Evolutionary conservation across 805 yeast species (phyloP), one percentile per base, ranked within the genome.

Genomic region (Saccharomyces paradoxus): DNA sequence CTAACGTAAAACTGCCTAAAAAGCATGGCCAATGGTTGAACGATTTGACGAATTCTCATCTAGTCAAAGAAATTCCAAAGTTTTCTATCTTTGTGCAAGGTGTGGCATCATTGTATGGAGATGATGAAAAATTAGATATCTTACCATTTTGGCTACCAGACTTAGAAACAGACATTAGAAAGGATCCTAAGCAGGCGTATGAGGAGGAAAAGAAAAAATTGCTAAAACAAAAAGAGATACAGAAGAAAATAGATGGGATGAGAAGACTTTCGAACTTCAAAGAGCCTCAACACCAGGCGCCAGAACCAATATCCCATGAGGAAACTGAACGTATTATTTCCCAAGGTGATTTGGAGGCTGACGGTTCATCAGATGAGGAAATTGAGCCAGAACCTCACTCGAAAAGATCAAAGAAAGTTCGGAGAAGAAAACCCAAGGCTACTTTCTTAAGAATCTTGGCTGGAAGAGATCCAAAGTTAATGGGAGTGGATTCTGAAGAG

Each of bases 121-220:
- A 92, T 66, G 97, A 92, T 63, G 73, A 70, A 37, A 85, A 86
- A 61, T 78, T 92, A 66, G 96, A 89, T 67, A 83, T 86, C 58
- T 77, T 92, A 58, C 99, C 99, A 54, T 87, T 90, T 70, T 92
- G 99, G 99, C 78, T 89, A 60, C 88, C 95, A 55, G 97, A 92
- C 57, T 75, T 94, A 63, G 97, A 89, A 62, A 76, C 73, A 53
- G 92, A 87, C 68, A 84, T 85, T 56, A 79, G 89, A 61, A 80
- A 80, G 59, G 86, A 87, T 64, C 95, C 95, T n/a, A 81, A 81
- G 59, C 86, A 84, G 63, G 90, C 90, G 0, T 82, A 81, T 63
- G 84, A 83, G 61, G 88, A 84, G 63, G 83, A 85, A 49, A 75
- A 78, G 59, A 74, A 75, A 59, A 82, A 80, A 59, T 71, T 76